A percentile compares a stretch with the other conserved stretches of the same genome.
phyloP scores from a whole-genome alignment of 2,329 filamentous ascomycete species.

The Microdochium trichocladiopsis region DNA sequence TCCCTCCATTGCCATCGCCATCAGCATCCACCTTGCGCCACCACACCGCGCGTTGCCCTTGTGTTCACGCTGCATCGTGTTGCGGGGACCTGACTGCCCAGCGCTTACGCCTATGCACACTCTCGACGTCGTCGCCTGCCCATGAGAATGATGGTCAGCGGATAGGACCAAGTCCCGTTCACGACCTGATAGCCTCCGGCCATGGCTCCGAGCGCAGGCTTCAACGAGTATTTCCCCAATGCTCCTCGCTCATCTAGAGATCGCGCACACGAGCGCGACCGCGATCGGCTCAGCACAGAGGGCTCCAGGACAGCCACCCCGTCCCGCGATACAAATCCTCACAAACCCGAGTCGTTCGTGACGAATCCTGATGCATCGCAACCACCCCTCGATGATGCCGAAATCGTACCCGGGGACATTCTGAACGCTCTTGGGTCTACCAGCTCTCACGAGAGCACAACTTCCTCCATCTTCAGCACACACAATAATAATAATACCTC shows the following conservation, averaged over 20 bases:
- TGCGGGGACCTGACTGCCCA: neutral
- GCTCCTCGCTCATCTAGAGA: constrained; percentile 61
- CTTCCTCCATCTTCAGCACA: constrained; percentile 63
- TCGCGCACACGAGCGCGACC: constrained; percentile 54
- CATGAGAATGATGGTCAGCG: constrained; percentile 50
- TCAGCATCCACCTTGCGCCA: neutral
- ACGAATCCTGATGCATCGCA: constrained; percentile 27
- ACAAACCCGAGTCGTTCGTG: constrained; percentile 19
- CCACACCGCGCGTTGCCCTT: neutral
- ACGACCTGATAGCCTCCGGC: constrained; percentile 52
- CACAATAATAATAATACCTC: constrained; percentile 33
- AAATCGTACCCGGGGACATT: constrained; percentile 55
- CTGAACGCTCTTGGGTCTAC: constrained; percentile 66
- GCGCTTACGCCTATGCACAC: constrained; percentile 23
- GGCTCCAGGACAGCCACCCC: constrained; percentile 17
- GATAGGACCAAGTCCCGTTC: constrained; percentile 43
- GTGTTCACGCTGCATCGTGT: neutral
- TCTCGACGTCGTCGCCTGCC: constrained; percentile 20
- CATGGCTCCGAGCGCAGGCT: constrained; percentile 62
- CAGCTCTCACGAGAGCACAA: constrained; percentile 63
- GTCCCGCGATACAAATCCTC: constrained; percentile 23
- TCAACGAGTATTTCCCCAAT: constrained; percentile 80
- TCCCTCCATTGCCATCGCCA: neutral
- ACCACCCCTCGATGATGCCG: constrained; percentile 44
- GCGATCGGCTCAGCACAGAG: constrained; percentile 40